Percentiles rank a stretch among this genome's conserved stretches.
Conservation (phyloP, 1,284 basidiomycete species). For the Earliella scabrosa region DNA sequence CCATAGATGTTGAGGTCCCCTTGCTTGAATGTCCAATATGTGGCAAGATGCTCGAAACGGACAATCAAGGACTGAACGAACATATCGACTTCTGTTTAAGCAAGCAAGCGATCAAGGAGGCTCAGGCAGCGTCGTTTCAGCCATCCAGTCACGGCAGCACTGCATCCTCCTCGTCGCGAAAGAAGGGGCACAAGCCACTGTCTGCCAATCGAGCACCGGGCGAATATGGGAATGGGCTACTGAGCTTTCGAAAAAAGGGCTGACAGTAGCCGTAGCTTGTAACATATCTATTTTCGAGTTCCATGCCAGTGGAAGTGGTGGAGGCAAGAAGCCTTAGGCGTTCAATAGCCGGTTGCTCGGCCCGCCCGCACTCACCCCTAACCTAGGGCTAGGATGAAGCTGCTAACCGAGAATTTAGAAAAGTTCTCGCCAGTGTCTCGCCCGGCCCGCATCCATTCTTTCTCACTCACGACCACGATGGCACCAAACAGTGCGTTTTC, state of each 20-base stretch:
- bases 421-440: too few species aligned
- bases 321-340: too few species aligned
- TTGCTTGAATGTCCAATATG: constrained; percentile 68
- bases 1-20: constrained; percentile 24
- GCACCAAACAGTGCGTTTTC: constrained; percentile 57
- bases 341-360: too few species aligned
- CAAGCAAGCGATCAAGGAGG: constrained; percentile 68
- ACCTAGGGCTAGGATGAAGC: too few species aligned
- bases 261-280: too few species aligned
- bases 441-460: too few species aligned
- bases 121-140: constrained; percentile 43
- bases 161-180: background rate
- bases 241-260: constrained; percentile 14
- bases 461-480: too few species aligned
- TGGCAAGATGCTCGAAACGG: constrained; percentile 52
- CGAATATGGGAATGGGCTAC: constrained; percentile 6
- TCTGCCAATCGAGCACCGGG: background rate
- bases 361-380: too few species aligned
- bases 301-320: too few species aligned
- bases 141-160: background rate
- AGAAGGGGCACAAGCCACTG: background rate
- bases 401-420: too few species aligned
- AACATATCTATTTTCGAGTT: too few species aligned
- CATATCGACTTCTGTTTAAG: constrained; percentile 83
- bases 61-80: constrained; percentile 72